These are phyloP conservation scores for Gaeumannomyces tritici DNA, from an alignment of 2,329 filamentous ascomycete genomes.

Conservation along the genomic window DNA sequence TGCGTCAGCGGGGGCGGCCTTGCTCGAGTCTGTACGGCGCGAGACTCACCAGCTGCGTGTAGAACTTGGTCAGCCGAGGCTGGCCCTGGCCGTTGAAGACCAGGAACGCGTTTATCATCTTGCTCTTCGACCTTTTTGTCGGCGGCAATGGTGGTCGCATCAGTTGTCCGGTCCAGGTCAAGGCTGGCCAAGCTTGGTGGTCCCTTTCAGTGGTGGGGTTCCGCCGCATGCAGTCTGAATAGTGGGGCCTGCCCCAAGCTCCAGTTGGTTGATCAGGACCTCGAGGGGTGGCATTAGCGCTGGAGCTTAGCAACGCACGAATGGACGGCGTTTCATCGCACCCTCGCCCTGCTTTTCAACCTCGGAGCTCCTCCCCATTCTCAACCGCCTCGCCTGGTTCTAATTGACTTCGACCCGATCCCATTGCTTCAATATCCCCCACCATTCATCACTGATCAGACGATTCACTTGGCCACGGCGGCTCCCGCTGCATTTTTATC, in stretches of 20 bases:
- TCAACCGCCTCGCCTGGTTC: neutral
- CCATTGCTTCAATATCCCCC: neutral
- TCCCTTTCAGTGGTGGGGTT: neutral
- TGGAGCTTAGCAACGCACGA: neutral
- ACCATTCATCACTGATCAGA: neutral
- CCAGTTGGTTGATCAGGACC: neutral
- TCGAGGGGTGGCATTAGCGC: conserved; percentile 2
- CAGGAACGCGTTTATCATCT: conserved; percentile 96
- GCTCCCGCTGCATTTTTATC: neutral
- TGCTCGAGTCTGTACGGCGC: neutral
- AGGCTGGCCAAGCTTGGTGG: neutral
- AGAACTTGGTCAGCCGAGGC: conserved; percentile 95
- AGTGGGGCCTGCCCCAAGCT: neutral
- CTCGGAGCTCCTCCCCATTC: neutral
- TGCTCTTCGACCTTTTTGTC: conserved; percentile 11
- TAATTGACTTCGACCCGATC: neutral
- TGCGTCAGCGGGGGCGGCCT: neutral
- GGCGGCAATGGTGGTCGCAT: too few species aligned
- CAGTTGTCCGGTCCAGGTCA: neutral
- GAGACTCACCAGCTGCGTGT: conserved; percentile 74
- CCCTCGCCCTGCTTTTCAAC: neutral
- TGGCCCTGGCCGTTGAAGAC: conserved; percentile 99
- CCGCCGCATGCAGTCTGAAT: neutral
- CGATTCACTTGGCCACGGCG: neutral
- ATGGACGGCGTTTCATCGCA: neutral